These are phyloP conservation scores for Lindgomyces ingoldianus DNA, from an alignment of 495 filamentous ascomycete genomes.

Conservation along the genomic window DNA sequence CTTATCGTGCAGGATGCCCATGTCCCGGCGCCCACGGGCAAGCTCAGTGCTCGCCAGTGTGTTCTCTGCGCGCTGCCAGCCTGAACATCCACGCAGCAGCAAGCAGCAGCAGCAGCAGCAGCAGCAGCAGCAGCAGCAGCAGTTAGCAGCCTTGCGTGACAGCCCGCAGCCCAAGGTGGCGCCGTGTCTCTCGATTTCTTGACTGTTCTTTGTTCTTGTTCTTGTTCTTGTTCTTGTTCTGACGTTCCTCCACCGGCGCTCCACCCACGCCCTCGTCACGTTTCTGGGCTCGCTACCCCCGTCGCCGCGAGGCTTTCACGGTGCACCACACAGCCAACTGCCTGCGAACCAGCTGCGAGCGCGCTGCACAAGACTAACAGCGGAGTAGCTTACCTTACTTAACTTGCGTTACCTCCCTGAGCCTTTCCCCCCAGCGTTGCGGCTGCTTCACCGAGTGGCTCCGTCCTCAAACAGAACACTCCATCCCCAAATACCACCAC, in stretches of 20 bases:
- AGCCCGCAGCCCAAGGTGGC: too few species aligned
- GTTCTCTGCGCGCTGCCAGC: neutral
- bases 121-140: too few species aligned
- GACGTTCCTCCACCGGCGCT: too few species aligned
- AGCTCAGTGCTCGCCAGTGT: too few species aligned
- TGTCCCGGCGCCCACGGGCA: neutral
- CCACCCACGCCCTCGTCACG: neutral
- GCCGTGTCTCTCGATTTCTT: too few species aligned
- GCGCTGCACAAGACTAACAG: neutral
- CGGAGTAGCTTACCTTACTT: neutral
- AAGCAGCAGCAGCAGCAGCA: too few species aligned
- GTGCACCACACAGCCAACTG: neutral
- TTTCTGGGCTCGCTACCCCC: neutral
- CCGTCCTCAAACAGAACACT: conserved; percentile 1
- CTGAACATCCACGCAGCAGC: neutral
- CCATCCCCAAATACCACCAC: neutral
- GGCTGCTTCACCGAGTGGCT: neutral
- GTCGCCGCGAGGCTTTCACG: neutral
- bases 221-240: too few species aligned
- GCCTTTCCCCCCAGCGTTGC: neutral
- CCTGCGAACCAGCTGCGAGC: conserved; percentile 6
- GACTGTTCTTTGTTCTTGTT: too few species aligned
- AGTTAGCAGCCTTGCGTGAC: too few species aligned
- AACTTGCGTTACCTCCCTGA: too few species aligned
- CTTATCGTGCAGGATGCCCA: neutral